Base-by-base conservation (phyloP, 225 moss, liverwort and hornwort species). In the Marchantia polymorpha region DNA sequence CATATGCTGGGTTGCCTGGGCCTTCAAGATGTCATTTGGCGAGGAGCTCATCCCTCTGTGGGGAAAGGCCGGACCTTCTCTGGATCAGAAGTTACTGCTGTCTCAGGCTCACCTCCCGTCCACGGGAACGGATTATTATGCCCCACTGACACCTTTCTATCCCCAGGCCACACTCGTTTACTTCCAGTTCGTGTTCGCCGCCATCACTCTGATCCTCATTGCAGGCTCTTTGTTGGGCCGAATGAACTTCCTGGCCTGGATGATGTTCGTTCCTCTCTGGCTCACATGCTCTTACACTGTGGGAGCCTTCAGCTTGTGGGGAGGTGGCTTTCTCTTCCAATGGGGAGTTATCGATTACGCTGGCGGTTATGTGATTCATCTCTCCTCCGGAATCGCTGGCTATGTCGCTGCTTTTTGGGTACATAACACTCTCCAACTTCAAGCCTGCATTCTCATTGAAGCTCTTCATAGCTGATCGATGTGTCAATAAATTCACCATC, bases 131-230 rank as follows among this genome's bases (percentile, higher is more conserved):
- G 56, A 26, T 17, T 77, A 73, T 26, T 4, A 20, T 3, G 51
- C 81, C 7, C 0, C 31, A 0, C 23, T 77, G 6, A 2, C 30
- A 4, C 8, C 13, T 26, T 25, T 75, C 23, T 87, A 84, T 52
- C 87, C 87, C 8, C 72, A 73, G 82, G 84, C 82, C 5, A 87
- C 87, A 6, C 82, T 84, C 73, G 87, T 87, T 7, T 87, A 82
- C 82, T 87, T 87, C 49, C 87, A 87, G 77, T 87, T 82, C 39
- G 84, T 84, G 51, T 87, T 87, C 58, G 87, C 87, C 3, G 87
- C 87, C 10, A 82, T 87, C 77, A 84, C 84, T n/a, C 82, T 87
- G 0, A 47, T 87, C 29, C 84, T 87, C 13, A 80, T 87, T 15
- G 87, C 87, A 17, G 87, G 87, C 0, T 53, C 87, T 1, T 76